Evolutionary conservation across 2,329 filamentous ascomycete genomes (phyloP).

Genomic region (Cladorrhinum sp.): DNA sequence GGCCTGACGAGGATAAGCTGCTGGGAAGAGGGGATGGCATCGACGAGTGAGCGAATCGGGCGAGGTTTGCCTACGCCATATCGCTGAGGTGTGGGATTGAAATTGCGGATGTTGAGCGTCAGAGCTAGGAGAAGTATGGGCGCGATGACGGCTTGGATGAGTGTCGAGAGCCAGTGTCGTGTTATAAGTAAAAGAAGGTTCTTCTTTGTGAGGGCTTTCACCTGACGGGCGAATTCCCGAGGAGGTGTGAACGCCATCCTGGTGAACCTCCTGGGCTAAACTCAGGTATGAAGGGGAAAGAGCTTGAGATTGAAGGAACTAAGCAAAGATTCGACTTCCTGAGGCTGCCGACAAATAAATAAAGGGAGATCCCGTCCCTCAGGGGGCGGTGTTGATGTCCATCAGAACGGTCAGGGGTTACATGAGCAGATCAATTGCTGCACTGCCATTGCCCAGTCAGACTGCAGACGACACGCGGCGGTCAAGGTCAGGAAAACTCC

Average conservation of each 20-base stretch:
- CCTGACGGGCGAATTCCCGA: constrained; percentile 16
- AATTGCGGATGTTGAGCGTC: constrained; percentile 31
- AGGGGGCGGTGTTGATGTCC: neutral
- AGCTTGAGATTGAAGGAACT: neutral
- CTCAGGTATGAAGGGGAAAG: neutral
- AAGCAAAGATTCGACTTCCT: neutral
- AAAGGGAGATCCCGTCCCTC: neutral
- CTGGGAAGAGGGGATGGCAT: constrained; percentile 21
- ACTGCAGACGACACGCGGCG: neutral
- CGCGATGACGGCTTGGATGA: constrained; percentile 28
- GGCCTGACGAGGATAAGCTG: constrained; percentile 30
- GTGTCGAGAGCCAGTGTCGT: constrained; percentile 26
- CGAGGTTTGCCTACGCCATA: constrained; percentile 23
- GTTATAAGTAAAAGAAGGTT: constrained; percentile 27
- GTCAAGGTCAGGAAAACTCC: neutral
- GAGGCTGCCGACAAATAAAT: neutral
- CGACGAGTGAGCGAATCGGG: constrained; percentile 23
- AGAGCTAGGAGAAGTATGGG: constrained; percentile 33
- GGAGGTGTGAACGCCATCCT: constrained; percentile 1
- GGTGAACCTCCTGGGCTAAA: neutral
- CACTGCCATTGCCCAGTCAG: neutral
- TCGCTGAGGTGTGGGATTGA: constrained; percentile 15
- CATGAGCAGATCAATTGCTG: neutral
- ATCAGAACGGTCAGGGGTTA: no score
- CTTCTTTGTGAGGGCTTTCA: constrained; percentile 26